phyloP scores from a whole-genome alignment of 257 asterid species.

The Solanum bulbocastanum region DNA sequence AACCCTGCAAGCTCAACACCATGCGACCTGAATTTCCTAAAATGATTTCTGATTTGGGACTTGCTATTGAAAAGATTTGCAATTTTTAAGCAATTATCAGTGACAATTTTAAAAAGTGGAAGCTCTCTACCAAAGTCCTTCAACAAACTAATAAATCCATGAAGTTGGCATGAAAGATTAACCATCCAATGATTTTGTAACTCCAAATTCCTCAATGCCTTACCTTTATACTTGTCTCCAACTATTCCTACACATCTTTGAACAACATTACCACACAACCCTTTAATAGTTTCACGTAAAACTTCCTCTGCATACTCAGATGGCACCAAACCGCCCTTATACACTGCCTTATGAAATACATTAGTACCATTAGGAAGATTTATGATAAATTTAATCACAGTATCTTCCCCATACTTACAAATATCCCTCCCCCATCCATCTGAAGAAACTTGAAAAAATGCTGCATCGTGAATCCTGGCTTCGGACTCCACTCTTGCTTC shows the following conservation, averaged over 20 bases:
- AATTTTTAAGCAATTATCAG: constrained; percentile 51
- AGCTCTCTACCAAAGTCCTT: constrained; percentile 66
- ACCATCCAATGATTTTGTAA: constrained; percentile 72
- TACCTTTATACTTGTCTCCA: constrained; percentile 63
- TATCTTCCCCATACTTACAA: constrained; percentile 26
- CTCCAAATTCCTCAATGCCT: constrained; percentile 63
- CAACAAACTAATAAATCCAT: constrained; percentile 55
- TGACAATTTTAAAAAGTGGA: constrained; percentile 47
- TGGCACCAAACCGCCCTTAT: constrained; percentile 31
- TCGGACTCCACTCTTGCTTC: constrained; percentile 50
- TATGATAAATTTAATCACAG: constrained; percentile 39
- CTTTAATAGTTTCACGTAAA: constrained; percentile 46
- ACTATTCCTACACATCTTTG: constrained; percentile 66
- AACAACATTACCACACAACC: constrained; percentile 35
- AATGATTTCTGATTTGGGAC: constrained; percentile 49
- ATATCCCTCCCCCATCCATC: constrained; percentile 58
- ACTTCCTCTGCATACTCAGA: constrained; percentile 67
- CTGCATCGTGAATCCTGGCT: constrained; percentile 58
- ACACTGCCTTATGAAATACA: constrained; percentile 54
- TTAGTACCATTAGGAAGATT: constrained; percentile 79
- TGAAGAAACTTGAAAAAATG: constrained; percentile 61
- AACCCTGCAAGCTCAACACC: constrained; percentile 40
- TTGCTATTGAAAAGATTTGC: constrained; percentile 50
- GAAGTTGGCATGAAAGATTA: constrained; percentile 63
- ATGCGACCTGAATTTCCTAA: constrained; percentile 46